Base-by-base conservation (phyloP, 306 rosid species). In the Oemleria cerasiformis region DNA sequence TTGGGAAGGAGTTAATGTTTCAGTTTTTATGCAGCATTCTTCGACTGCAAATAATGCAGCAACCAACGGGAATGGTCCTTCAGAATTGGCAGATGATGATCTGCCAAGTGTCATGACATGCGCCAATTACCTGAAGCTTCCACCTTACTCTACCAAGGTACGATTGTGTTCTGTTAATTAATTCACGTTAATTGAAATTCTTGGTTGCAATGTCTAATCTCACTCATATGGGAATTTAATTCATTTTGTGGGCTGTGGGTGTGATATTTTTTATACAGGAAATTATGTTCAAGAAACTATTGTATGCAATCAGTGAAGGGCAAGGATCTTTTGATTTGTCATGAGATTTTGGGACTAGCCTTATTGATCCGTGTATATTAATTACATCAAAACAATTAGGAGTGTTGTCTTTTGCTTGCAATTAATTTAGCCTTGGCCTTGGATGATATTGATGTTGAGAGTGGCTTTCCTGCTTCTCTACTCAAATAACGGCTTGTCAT, bases 91-190 rank as follows among this genome's bases (percentile, higher is more conserved):
- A 16, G 99, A 95, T 75, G 97, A 95, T 64, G 99, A 95, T 77
- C 77, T 95, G 86, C 99, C 99, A 0, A 95, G 99, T 85, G 99
- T 95, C 64, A 95, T 95, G 99, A 95, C 99, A 3, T 95, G 99
- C 77, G 99, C 99, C 60, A 95, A 95, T 87, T 95, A 95, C 86
- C 82, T 95, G 75, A 95, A 95, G 83, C 99, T 95, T 68, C 99
- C 99, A 82, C 97, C 99, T 10, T 95, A 95, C 81, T 95, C 99
- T 12, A 91, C 96, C 81, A 95, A 95, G 97, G 99, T 91, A 82
- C 8, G 5, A 11, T 73, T 47, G 5, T 43, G 48, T 57, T 13
- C 40, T 21, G 66, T 57, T 25, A 11, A 39, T 30, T 30, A 40
- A 63, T 10, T 8, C 36, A 8, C 7, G 4, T 48, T 57, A 11